Base-by-base conservation (phyloP, 257 asterid species). In the Leptodermis oblonga region DNA sequence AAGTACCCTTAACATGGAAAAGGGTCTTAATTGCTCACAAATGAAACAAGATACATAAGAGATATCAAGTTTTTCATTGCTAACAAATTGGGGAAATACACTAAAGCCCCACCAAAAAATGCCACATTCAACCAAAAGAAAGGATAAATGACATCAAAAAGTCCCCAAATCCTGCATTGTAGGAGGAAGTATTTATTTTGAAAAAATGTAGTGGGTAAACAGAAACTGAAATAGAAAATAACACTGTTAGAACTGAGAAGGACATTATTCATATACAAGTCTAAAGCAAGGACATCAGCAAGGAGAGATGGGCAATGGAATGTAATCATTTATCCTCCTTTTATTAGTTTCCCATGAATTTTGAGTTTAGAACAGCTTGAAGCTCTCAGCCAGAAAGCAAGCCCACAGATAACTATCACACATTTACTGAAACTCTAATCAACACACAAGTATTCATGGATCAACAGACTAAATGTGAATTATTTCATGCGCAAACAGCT, bases 401-500 rank as follows among this genome's bases (percentile, higher is more conserved):
- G 11, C 65, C 45, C 11, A 11, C 65, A 64, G 18, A 39, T 25
- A 31, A 15, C 15, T 60, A 49, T 17, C 17, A 15, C 42, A 3
- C 36, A 42, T 62, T 20, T 23, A 22, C 56, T 15, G 8, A 6
- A 64, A 42, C 0, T 61, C 37, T 60, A 60, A 9, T 2, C 11
- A 37, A 36, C 37, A 13, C 3, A 37, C 15, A 62, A 41, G 13
- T 1, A 17, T 1, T 8, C 26, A 26, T 9, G 7, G 42, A 25
- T 33, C 56, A 62, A 71, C 25, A 77, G n/a, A 65, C 25, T 26
- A 66, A 71, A 31, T 33, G 70, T 25, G 33, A 36, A 64, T 15
- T 69, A 33, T 64, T 46, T 45, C 4, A 54, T 54, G 74, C 62
- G 69, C 63, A 67, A 43, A 26, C 41, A 26, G 55, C 33, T 65